These are phyloP conservation scores for Bonnemaisonia californica DNA, from an alignment of 31 red algal genomes.

Conservation along the genomic window DNA sequence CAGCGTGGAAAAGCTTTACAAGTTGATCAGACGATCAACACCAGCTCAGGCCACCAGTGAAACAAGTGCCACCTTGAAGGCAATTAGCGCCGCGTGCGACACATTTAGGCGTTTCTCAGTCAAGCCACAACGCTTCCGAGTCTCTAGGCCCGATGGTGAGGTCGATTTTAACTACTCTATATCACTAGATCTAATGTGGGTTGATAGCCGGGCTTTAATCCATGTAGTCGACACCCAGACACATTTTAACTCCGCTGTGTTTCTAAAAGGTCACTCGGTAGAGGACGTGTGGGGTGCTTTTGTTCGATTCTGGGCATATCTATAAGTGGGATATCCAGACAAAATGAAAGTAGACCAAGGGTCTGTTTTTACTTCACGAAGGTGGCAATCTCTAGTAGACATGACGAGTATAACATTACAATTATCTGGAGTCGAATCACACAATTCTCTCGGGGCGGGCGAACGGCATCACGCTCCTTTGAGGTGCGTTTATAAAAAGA, in stretches of 20 bases:
- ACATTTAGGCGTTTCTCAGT: neutral
- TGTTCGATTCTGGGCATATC: conserved; percentile 10
- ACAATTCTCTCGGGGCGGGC: conserved; percentile 19
- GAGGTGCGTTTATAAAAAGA: conserved; percentile 7
- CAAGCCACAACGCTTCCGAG: conserved; percentile 8
- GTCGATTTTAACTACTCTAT: conserved; percentile 21
- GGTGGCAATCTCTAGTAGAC: neutral
- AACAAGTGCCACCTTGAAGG: neutral
- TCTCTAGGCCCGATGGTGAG: neutral
- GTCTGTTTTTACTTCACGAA: neutral
- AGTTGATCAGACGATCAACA: neutral
- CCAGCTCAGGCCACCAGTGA: neutral
- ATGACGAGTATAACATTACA: neutral
- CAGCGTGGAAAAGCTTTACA: conserved; percentile 5
- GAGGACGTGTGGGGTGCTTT: conserved; percentile 19
- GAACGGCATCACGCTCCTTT: conserved; percentile 25
- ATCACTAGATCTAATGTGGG: conserved; percentile 20
- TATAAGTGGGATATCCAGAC: conserved; percentile 22
- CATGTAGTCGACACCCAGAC: conserved; percentile 22
- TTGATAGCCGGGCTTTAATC: neutral
- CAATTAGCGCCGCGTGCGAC: neutral
- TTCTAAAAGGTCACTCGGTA: neutral
- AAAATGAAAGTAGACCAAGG: conserved; percentile 3
- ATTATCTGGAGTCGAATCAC: conserved; percentile 15
- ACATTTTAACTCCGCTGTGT: conserved; percentile 17